A percentile compares a stretch with the other conserved stretches of the same genome.
Conservation (phyloP, 768 basidiomycete species). For the Suillus subalutaceus region DNA sequence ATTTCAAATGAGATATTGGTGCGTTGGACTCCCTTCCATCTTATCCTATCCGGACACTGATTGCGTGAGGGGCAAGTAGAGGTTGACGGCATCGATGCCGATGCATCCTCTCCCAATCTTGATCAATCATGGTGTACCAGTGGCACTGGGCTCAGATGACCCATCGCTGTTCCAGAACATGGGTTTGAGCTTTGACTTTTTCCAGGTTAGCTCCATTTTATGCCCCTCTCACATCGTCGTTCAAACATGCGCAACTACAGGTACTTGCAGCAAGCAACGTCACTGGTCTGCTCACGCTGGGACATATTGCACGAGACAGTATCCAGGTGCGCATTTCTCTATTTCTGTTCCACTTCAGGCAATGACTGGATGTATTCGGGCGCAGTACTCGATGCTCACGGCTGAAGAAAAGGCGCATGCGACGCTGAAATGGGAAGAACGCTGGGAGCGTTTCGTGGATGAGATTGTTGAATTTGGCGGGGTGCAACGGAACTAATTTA, state of each 20-base stretch:
- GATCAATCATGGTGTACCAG: slow-evolving; percentile 72
- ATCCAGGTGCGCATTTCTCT: slow-evolving; percentile 46
- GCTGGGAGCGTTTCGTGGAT: slow-evolving; percentile 51
- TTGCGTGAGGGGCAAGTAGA: slow-evolving; percentile 38
- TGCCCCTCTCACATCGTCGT: slow-evolving; percentile 2
- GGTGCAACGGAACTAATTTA: neutral
- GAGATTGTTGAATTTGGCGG: slow-evolving; percentile 25
- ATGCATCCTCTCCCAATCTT: slow-evolving; percentile 77
- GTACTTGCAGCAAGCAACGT: slow-evolving; percentile 72
- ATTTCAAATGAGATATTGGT: slow-evolving; percentile 84
- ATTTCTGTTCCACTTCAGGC: too few relatives aligned
- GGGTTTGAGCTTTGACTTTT: slow-evolving; percentile 80
- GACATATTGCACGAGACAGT: slow-evolving; percentile 67
- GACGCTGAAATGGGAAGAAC: slow-evolving; percentile 46
- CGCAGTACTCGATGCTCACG: slow-evolving; percentile 56
- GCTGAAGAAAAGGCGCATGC: slow-evolving; percentile 48
- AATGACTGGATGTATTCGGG: slow-evolving; percentile 7
- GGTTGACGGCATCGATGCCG: slow-evolving; percentile 77
- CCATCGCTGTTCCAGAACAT: slow-evolving; percentile 78
- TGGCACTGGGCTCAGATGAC: slow-evolving; percentile 75
- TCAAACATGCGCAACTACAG: slow-evolving; percentile 29
- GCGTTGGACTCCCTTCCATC: slow-evolving; percentile 16
- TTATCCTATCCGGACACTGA: neutral
- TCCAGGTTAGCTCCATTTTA: slow-evolving; percentile 50
- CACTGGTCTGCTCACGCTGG: slow-evolving; percentile 63